These are phyloP conservation scores for Mycena galopus DNA, from an alignment of 768 basidiomycete genomes.

Conservation along the genomic window DNA sequence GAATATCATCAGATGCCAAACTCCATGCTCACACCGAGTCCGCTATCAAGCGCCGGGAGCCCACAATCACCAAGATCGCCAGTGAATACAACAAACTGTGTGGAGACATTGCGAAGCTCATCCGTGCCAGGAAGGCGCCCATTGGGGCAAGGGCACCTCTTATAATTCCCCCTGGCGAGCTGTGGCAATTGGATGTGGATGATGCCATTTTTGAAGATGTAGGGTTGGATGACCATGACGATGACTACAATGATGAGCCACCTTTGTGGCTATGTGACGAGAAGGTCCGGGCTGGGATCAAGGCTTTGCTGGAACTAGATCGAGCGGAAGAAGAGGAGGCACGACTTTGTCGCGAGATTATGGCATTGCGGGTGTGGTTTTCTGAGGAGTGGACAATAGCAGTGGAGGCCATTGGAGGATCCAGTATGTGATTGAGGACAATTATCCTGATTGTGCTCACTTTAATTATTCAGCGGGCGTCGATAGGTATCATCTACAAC, in stretches of 20 bases:
- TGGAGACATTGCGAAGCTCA: neutral
- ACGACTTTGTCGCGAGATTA: slow-evolving; percentile 32
- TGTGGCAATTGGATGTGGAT: slow-evolving; percentile 7
- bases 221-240: slow-evolving; percentile 31
- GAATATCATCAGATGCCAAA: neutral
- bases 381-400: slow-evolving; percentile 41
- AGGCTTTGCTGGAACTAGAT: slow-evolving; percentile 32
- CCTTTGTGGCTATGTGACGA: slow-evolving; percentile 48
- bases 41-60: too few relatives aligned
- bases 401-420: neutral
- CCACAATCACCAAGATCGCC: neutral
- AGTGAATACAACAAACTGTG: slow-evolving; percentile 13
- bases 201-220: neutral
- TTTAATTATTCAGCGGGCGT: neutral
- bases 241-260: slow-evolving; percentile 9
- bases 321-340: slow-evolving; percentile 44
- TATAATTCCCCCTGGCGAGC: neutral
- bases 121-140: neutral
- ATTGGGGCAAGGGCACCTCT: neutral
- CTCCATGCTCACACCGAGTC: neutral
- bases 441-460: too few relatives aligned
- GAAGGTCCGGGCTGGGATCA: slow-evolving; percentile 45
- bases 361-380: slow-evolving; percentile 45
- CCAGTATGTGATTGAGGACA: neutral
- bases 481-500: neutral